phyloP scores from a whole-genome alignment of 805 yeast species.

The Saturnispora hagleri region DNA sequence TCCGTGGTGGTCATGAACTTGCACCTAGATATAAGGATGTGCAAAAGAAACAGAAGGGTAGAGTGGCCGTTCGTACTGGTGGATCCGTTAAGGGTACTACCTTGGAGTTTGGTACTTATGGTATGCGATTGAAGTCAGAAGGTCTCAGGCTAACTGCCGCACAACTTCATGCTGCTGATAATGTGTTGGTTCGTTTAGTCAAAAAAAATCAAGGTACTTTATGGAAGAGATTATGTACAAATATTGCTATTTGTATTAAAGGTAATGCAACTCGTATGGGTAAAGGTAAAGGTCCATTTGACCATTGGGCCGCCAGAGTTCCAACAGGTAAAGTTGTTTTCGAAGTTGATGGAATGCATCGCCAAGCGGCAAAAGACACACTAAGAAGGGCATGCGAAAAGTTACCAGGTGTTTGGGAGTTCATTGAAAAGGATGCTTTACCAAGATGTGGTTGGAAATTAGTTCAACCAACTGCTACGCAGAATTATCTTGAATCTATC shows the following conservation, averaged over 20 bases:
- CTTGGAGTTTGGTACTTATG: constrained; percentile 72
- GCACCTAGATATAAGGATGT: constrained; percentile 67
- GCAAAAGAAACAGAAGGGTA: constrained; percentile 82
- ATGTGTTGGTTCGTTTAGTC: constrained; percentile 71
- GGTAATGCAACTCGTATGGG: constrained; percentile 99
- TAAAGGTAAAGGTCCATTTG: constrained; percentile 97
- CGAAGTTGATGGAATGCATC: constrained; percentile 74
- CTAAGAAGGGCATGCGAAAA: constrained; percentile 84
- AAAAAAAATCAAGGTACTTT: constrained; percentile 70
- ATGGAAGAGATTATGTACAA: constrained; percentile 73
- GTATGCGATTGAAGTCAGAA: constrained; percentile 79
- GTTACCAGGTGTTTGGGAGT: constrained; percentile 87
- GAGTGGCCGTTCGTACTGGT: constrained; percentile 90
- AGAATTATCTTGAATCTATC: constrained; percentile 47
- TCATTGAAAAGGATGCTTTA: constrained; percentile 52
- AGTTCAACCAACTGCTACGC: constrained; percentile 35
- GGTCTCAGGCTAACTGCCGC: constrained; percentile 81
- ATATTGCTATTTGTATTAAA: constrained; percentile 86
- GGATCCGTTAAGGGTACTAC: constrained; percentile 88
- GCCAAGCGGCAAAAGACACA: constrained; percentile 82
- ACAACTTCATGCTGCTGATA: constrained; percentile 87
- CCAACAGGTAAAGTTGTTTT: constrained; percentile 91
- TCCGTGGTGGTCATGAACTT: constrained; percentile 43
- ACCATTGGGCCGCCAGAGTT: constrained; percentile 93
- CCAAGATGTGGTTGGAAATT: constrained; percentile 65